phyloP scores from a whole-genome alignment of 495 filamentous ascomycete genomes.

The Aspergillus baeticus region DNA sequence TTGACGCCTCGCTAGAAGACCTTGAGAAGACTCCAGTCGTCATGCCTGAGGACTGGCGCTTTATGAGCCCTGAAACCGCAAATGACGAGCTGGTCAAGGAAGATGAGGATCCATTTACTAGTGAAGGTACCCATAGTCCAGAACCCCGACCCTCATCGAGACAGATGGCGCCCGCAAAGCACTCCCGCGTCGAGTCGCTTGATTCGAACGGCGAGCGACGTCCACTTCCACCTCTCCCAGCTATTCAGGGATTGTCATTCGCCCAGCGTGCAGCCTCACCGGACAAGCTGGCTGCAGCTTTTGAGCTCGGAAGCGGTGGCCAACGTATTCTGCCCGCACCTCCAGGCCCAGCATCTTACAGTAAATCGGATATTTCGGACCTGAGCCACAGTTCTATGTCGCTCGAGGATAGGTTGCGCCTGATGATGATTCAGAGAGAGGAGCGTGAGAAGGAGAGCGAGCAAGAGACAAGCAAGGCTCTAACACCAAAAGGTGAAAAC shows the following conservation, averaged over 20 bases:
- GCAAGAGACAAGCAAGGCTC: background rate
- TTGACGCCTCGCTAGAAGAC: conserved; percentile 91
- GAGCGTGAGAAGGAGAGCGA: conserved; percentile 32
- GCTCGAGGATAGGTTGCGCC: conserved; percentile 74
- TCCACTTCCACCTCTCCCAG: conserved; percentile 74
- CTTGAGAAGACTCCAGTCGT: conserved; percentile 96
- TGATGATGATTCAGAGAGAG: conserved; percentile 73
- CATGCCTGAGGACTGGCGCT: conserved; percentile 91
- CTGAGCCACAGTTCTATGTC: conserved; percentile 70
- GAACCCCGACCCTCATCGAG: conserved; percentile 39
- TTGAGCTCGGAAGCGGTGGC: conserved; percentile 59
- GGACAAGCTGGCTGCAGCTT: conserved; percentile 55
- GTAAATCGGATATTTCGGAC: conserved; percentile 68
- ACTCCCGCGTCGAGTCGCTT: conserved; percentile 60
- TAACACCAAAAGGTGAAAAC: background rate
- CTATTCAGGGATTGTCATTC: conserved; percentile 35
- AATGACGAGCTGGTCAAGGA: conserved; percentile 50
- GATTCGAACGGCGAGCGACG: conserved; percentile 72
- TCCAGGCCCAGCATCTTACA: conserved; percentile 59
- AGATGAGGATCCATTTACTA: conserved; percentile 69
- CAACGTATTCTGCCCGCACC: conserved; percentile 65
- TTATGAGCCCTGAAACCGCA: conserved; percentile 62
- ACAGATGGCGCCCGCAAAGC: conserved; percentile 28
- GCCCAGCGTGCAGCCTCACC: conserved; percentile 44
- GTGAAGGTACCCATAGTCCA: conserved; percentile 62